Conservation (phyloP, 176 grass and related monocot species). For the Thalia dealbata region DNA sequence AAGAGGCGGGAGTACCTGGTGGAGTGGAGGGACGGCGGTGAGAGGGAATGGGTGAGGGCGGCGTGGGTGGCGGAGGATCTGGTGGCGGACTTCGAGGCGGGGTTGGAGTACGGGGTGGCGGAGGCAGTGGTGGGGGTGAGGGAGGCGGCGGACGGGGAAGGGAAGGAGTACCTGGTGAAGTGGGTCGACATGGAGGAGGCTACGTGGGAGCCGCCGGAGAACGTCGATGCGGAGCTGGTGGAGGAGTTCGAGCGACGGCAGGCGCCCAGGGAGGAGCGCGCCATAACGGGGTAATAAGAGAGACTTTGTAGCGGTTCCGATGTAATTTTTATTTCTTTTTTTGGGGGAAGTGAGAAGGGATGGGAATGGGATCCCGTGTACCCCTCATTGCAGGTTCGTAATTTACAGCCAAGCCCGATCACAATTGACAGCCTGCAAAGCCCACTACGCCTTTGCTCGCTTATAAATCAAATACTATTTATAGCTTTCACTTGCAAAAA, state of each 20-base stretch:
- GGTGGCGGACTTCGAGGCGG: conserved; percentile 61
- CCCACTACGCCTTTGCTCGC: too few species aligned
- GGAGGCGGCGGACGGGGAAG: conserved; percentile 34
- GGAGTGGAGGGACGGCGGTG: conserved; percentile 80
- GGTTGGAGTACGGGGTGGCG: conserved; percentile 80
- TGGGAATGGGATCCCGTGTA: too few species aligned
- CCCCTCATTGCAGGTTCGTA: too few species aligned
- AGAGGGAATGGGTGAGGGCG: conserved; percentile 84
- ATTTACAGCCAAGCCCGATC: too few species aligned
- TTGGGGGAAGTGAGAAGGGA: too few species aligned
- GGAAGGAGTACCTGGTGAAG: conserved; percentile 83
- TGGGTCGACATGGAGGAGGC: conserved; percentile 72
- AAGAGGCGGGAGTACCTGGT: conserved; percentile 75
- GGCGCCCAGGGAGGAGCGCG: neutral
- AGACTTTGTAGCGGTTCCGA: too few species aligned
- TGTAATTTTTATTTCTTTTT: too few species aligned
- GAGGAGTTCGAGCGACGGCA: conserved; percentile 56
- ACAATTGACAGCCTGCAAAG: too few species aligned
- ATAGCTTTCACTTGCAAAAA: too few species aligned
- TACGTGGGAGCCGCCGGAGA: conserved; percentile 93
- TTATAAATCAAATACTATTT: too few species aligned
- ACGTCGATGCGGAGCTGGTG: conserved; percentile 67
- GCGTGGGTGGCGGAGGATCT: conserved; percentile 76
- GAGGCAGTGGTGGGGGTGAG: conserved; percentile 47
- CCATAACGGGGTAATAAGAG: neutral